Evolutionary conservation across 345 rosid species (phyloP), one percentile per base, ranked within the genome.

Genomic region (rapeseed (Brassica napus)): DNA sequence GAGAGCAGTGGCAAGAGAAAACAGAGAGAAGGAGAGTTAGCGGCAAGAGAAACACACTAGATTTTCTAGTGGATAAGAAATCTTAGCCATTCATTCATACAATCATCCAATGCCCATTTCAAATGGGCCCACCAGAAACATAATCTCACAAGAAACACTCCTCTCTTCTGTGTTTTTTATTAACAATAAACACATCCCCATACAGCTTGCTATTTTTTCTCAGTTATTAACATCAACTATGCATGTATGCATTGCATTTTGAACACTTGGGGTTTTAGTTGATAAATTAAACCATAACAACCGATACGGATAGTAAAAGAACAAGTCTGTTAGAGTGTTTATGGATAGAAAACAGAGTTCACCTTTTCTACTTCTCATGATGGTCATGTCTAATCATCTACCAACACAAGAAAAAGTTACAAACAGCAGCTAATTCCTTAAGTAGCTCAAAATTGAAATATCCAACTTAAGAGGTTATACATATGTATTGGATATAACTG

Each of bases 61-160:
- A 59, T 59, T 59, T 1, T 59, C 64, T 59, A 59, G 30, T 10
- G 64, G 64, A 59, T 59, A 59, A 59, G 64, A 11, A 59, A 59
- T 24, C 64, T 59, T 59, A 59, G 64, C 64, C 64, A 59, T 59
- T 23, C 63, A 58, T 9, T 59, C 64, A 28, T 28, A 28, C 31
- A 59, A 1, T 26, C 32, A 23, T n/a, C 21, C 57, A 21, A 59
- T 26, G 64, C 30, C 63, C 28, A 16, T 54, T 54, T 15, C 59
- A 49, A 4, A 52, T 55, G 60, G 60, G 60, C 60, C 60, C 60
- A 55, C 26, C 26, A 55, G 54, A 16, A 52, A 52, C 58, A n/a
- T 15, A 15, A 15, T 1, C 4, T 1, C 4, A 52, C 2, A 15
- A 0, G 11, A 14, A 4, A 4, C 6, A 47, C 55, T 47, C 5